phyloP scores from a whole-genome alignment of 192 early-diverging fungal genomes.

The Entophlyctis luteolus region DNA sequence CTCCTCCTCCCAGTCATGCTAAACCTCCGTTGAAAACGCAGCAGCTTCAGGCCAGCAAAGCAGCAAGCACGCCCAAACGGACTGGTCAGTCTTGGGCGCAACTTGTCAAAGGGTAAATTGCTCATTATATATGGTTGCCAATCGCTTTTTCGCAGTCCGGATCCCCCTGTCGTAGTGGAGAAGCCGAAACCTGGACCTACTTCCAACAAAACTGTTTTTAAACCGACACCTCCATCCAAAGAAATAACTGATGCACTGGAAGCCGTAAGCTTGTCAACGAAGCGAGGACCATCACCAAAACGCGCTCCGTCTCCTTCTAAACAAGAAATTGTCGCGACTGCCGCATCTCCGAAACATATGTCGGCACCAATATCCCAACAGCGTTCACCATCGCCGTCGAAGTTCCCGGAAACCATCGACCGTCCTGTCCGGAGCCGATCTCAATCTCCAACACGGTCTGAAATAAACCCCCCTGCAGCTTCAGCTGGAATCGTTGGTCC shows the following conservation, averaged over 20 bases:
- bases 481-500: constrained; percentile 16
- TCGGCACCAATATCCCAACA: constrained; percentile 4
- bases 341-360: not conserved
- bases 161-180: constrained; percentile 36
- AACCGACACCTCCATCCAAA: constrained; percentile 24
- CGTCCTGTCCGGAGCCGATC: not conserved
- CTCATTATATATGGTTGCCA: not conserved
- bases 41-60: constrained; percentile 8
- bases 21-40: too few relatives aligned
- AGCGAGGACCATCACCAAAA: not conserved
- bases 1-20: constrained; percentile 13
- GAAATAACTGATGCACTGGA: constrained; percentile 26
- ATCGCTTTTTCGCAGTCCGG: constrained; percentile 30
- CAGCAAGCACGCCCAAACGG: constrained; percentile 13
- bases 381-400: constrained; percentile 6
- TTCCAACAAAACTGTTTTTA: constrained; percentile 9
- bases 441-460: not conserved
- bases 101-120: constrained; percentile 56
- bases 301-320: not conserved
- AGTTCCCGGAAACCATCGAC: not conserved
- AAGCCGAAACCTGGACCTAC: not conserved
- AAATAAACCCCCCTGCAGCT: not conserved
- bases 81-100: constrained; percentile 58
- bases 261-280: not conserved
- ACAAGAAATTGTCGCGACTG: not conserved